phyloP scores from a whole-genome alignment of 164 flowering plant species.

The Tetracentron sinense region DNA sequence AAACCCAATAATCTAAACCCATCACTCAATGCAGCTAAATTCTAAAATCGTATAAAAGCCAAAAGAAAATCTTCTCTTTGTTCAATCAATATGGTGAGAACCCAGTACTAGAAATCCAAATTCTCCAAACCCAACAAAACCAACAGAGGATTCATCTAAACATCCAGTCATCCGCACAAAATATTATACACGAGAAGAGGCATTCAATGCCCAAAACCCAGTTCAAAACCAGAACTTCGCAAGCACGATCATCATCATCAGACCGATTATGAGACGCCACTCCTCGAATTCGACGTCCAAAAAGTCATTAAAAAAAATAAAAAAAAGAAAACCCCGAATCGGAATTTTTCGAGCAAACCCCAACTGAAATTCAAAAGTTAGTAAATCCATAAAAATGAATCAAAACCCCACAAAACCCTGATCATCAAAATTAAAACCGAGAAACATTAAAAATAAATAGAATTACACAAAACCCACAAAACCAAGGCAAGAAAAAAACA shows the following conservation, averaged over 20 bases:
- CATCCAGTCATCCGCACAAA: constrained; percentile 12
- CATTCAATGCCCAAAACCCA: constrained; percentile 17
- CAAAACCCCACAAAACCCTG: constrained; percentile 31
- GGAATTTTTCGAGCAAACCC: background rate
- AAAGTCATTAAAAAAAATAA: background rate
- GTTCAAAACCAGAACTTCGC: constrained; percentile 8
- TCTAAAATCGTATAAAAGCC: background rate
- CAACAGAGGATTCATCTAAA: background rate
- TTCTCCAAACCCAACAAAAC: background rate
- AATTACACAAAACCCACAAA: background rate
- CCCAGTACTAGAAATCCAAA: constrained; percentile 2
- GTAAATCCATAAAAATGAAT: constrained; percentile 18
- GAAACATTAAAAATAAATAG: background rate
- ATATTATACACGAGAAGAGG: constrained; percentile 1
- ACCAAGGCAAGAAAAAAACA: background rate
- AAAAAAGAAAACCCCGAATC: constrained; percentile 4
- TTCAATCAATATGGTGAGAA: background rate
- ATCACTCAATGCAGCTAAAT: background rate
- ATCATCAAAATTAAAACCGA: constrained; percentile 22
- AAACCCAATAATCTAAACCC: constrained; percentile 6
- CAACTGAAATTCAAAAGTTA: constrained; percentile 10
- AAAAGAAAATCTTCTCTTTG: background rate
- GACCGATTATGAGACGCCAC: background rate
- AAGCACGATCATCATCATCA: constrained; percentile 13
- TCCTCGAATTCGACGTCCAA: constrained; percentile 18